Evolutionary conservation across 345 rosid species (phyloP).

Genomic region (Euclidium syriacum): DNA sequence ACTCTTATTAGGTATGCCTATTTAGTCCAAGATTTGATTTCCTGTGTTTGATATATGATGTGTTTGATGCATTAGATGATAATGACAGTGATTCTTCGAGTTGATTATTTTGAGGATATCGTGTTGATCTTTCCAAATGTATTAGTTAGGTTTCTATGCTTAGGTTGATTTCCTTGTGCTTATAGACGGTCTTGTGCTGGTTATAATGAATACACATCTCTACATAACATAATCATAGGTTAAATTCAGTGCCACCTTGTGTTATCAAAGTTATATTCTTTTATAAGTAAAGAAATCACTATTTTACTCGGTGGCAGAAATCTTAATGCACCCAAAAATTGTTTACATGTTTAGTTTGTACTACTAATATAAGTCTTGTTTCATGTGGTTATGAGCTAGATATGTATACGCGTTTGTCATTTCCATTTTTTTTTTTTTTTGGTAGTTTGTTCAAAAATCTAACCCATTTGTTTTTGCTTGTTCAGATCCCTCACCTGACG

Average conservation of each 20-base stretch:
- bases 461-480: not conserved
- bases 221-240: constrained; percentile 55
- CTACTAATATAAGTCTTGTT: no score
- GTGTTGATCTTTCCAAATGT: not conserved
- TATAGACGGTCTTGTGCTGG: constrained; percentile 54
- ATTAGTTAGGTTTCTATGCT: not conserved
- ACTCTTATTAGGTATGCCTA: no score
- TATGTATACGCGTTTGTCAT: no score
- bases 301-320: constrained; percentile 19
- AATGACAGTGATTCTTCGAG: not conserved
- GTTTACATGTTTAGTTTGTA: not conserved
- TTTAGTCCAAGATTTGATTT: no score
- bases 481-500: constrained; percentile 83
- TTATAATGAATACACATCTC: constrained; percentile 25
- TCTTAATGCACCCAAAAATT: not conserved
- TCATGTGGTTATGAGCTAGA: no score
- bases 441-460: no score
- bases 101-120: not conserved
- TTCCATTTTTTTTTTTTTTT: not conserved
- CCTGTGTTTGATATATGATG: not conserved
- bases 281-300: not conserved
- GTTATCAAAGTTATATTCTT: not conserved
- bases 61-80: not conserved
- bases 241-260: constrained; percentile 30
- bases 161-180: constrained; percentile 29